These are phyloP conservation scores for Trypanosoma congolense DNA, from an alignment of 208 protist genomes.

Conservation along the genomic window DNA sequence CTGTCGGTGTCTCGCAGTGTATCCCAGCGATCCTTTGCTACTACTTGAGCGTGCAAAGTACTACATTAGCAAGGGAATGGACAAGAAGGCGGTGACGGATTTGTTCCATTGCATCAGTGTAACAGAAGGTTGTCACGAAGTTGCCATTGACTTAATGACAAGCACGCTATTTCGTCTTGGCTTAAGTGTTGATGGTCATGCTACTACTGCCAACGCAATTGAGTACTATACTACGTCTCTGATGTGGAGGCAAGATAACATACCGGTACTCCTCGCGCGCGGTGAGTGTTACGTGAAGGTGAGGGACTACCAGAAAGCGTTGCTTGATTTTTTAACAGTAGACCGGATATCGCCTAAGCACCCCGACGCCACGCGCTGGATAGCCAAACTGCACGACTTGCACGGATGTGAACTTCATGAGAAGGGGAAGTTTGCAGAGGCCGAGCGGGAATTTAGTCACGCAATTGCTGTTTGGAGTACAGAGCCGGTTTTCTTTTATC, in stretches of 20 bases:
- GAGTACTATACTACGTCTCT: conserved; percentile 86
- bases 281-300: conserved; percentile 84
- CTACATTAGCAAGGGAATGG: conserved; percentile 47
- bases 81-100: conserved; percentile 72
- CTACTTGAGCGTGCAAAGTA: conserved; percentile 70
- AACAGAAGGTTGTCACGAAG: conserved; percentile 74
- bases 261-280: conserved; percentile 73
- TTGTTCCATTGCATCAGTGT: conserved; percentile 80
- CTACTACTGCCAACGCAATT: conserved; percentile 57
- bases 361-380: conserved; percentile 41
- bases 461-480: conserved; percentile 65
- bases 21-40: conserved; percentile 66
- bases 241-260: conserved; percentile 81
- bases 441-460: conserved; percentile 80
- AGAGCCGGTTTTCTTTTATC: conserved; percentile 80
- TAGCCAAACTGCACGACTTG: conserved; percentile 79
- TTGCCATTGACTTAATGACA: conserved; percentile 80
- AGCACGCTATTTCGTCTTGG: conserved; percentile 74
- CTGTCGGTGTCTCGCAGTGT: conserved; percentile 74
- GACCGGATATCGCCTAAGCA: conserved; percentile 52
- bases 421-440: conserved; percentile 40
- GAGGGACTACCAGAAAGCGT: conserved; percentile 66
- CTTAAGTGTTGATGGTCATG: conserved; percentile 35
- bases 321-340: conserved; percentile 67
- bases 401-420: conserved; percentile 70